phyloP scores from a whole-genome alignment of 495 filamentous ascomycete genomes.

The Corynascus novoguineensis region DNA sequence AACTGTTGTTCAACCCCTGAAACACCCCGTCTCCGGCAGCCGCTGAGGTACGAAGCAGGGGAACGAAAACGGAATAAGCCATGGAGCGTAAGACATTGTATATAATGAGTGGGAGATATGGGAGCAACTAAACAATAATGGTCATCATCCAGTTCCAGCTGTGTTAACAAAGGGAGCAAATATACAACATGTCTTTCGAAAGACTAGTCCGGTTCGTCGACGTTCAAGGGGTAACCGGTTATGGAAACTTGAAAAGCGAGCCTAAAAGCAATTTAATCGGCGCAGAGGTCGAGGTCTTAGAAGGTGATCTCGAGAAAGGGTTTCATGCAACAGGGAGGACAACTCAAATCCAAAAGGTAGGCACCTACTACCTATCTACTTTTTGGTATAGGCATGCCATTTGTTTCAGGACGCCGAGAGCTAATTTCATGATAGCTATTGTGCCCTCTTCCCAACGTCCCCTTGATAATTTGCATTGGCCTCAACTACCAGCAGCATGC shows the following conservation, averaged over 20 bases:
- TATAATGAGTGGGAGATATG: neutral
- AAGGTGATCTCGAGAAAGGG: neutral
- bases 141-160: neutral
- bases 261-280: neutral
- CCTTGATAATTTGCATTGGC: slow-evolving; percentile 21
- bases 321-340: neutral
- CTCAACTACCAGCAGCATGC: slow-evolving; percentile 22
- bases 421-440: neutral
- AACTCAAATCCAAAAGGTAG: neutral
- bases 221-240: neutral
- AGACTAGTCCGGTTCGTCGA: neutral
- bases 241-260: neutral
- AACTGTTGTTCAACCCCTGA: too few relatives aligned
- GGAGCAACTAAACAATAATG: neutral
- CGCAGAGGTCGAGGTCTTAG: slow-evolving; percentile 2
- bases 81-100: neutral
- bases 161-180: neutral
- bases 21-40: too few relatives aligned
- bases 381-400: too few relatives aligned
- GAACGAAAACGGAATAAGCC: neutral
- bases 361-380: too few relatives aligned
- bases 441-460: slow-evolving; percentile 3
- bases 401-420: neutral
- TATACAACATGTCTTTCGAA: neutral
- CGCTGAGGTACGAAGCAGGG: too few relatives aligned